Evolutionary conservation across 352 stramenopile species (phyloP).

Genomic region (Peronospora belbahrii): DNA sequence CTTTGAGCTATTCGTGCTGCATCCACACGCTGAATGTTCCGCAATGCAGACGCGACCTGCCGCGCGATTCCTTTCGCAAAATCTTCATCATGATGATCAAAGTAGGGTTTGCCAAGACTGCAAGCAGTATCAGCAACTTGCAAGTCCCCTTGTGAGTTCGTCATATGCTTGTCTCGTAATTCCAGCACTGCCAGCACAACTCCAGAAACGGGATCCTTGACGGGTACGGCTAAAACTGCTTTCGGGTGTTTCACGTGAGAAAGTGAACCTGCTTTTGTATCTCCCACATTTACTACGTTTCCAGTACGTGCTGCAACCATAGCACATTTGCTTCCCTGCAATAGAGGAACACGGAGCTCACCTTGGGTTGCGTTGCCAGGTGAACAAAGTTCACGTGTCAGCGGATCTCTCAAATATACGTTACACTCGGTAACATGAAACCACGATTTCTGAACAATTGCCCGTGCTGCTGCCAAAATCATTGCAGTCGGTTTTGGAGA

Average conservation of each 20-base stretch:
- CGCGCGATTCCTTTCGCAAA: conserved; percentile 53
- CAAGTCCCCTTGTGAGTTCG: background rate
- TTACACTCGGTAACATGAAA: conserved; percentile 35
- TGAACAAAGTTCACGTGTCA: conserved; percentile 49
- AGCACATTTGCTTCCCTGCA: conserved; percentile 35
- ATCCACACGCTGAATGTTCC: conserved; percentile 59
- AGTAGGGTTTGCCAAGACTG: conserved; percentile 51
- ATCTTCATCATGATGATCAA: conserved; percentile 65
- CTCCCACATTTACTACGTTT: conserved; percentile 68
- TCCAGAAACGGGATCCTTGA: conserved; percentile 60
- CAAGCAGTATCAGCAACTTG: background rate
- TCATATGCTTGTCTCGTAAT: conserved; percentile 43
- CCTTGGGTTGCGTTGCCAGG: conserved; percentile 34
- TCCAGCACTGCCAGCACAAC: conserved; percentile 59
- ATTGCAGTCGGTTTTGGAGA: conserved; percentile 53
- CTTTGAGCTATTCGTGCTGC: conserved; percentile 44
- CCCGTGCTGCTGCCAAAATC: conserved; percentile 26
- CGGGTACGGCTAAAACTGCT: conserved; percentile 71
- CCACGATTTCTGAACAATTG: conserved; percentile 19
- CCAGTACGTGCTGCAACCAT: conserved; percentile 55
- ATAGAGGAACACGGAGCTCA: conserved; percentile 45
- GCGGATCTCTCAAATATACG: conserved; percentile 57
- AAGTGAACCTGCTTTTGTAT: conserved; percentile 34
- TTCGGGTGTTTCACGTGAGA: conserved; percentile 21
- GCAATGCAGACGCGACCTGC: conserved; percentile 59